phyloP scores from a whole-genome alignment of 495 filamentous ascomycete genomes.

The Bacidia rubella region DNA sequence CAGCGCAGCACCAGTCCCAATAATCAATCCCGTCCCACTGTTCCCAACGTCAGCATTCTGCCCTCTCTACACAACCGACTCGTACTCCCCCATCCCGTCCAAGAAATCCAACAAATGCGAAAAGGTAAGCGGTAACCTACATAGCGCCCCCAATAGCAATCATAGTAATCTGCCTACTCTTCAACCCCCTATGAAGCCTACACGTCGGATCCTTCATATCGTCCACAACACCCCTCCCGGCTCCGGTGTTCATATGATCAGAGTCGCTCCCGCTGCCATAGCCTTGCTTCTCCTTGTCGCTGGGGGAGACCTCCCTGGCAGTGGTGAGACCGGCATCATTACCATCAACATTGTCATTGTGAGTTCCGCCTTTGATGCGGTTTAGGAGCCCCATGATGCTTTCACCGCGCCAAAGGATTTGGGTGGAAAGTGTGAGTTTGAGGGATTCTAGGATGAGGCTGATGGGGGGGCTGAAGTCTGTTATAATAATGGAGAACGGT shows the following conservation, averaged over 20 bases:
- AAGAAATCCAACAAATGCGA: background rate
- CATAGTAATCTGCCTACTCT: conserved; percentile 49
- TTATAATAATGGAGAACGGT: too few species aligned
- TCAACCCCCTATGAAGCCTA: conserved; percentile 15
- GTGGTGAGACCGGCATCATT: background rate
- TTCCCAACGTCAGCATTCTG: too few species aligned
- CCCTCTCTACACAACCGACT: too few species aligned
- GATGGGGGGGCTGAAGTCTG: too few species aligned
- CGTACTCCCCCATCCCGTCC: background rate
- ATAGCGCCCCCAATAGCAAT: conserved; percentile 59
- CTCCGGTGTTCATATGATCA: too few species aligned
- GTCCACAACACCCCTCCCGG: too few species aligned
- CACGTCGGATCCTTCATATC: conserved; percentile 2
- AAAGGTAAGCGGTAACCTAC: background rate
- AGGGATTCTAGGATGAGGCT: too few species aligned
- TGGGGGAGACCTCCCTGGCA: background rate
- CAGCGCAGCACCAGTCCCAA: conserved; percentile 15
- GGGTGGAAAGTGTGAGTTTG: too few species aligned
- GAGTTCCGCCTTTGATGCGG: background rate
- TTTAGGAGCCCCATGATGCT: background rate
- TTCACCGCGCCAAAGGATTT: too few species aligned
- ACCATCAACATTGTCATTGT: too few species aligned
- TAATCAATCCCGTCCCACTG: conserved; percentile 40
- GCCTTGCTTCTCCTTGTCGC: background rate
- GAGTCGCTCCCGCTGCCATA: too few species aligned